Percentiles rank a stretch among this genome's conserved stretches.
Evolutionary conservation across 1,284 basidiomycete genomes (phyloP).

Genomic region (Vanrija pseudolonga): DNA sequence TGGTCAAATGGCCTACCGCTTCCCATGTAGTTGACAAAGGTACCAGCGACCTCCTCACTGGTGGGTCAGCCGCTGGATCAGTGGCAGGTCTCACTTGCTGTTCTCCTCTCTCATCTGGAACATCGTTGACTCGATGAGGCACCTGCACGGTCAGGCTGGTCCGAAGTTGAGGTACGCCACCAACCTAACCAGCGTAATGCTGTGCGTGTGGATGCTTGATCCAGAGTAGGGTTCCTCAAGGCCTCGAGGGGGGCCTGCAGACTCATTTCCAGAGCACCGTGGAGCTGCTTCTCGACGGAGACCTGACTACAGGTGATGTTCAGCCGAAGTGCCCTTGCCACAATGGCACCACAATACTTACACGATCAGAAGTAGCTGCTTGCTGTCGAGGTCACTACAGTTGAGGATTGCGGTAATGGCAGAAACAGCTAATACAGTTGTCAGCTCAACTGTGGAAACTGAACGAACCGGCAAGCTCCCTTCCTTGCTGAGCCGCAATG

Average conservation of each 20-base stretch:
- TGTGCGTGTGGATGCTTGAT: slow-evolving; percentile 1
- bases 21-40: neutral
- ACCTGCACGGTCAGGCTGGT: neutral
- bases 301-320: neutral
- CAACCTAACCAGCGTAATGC: slow-evolving; percentile 2
- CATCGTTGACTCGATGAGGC: slow-evolving; percentile 5
- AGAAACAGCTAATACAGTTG: neutral
- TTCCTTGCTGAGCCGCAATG: slow-evolving; percentile 5
- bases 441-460: too few species aligned
- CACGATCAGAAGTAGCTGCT: slow-evolving; percentile 20
- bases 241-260: neutral
- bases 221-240: neutral
- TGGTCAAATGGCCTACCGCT: neutral
- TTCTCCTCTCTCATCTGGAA: neutral
- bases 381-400: slow-evolving; percentile 16
- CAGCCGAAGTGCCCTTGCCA: too few species aligned
- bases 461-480: neutral
- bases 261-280: neutral
- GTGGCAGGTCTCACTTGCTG: neutral
- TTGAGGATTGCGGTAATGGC: slow-evolving; percentile 12
- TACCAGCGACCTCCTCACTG: neutral
- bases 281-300: slow-evolving; percentile 38
- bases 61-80: neutral
- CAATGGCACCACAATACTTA: neutral
- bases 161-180: neutral